phyloP scores from a whole-genome alignment of 345 rosid species.

The Reutealis trisperma region DNA sequence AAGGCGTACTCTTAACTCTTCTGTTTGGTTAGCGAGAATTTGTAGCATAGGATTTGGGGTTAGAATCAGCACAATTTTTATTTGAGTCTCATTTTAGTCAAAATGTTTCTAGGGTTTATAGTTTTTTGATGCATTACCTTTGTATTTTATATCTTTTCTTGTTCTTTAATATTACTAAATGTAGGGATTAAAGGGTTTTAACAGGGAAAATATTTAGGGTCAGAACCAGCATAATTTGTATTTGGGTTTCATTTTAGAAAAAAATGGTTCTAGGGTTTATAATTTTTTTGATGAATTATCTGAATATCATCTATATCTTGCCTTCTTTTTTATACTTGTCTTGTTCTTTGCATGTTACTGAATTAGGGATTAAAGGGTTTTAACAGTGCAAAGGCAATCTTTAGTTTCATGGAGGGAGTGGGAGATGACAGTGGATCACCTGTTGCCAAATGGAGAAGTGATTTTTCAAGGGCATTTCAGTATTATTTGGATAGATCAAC shows the following conservation, averaged over 20 bases:
- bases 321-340: background rate
- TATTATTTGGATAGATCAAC: conserved; percentile 49
- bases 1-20: background rate
- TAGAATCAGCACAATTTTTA: background rate
- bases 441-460: conserved; percentile 43
- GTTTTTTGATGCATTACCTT: background rate
- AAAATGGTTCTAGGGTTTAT: background rate
- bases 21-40: background rate
- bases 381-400: background rate
- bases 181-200: background rate
- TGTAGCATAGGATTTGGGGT: background rate
- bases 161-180: background rate
- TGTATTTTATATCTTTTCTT: background rate
- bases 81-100: background rate
- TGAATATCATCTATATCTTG: background rate
- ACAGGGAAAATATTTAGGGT: background rate
- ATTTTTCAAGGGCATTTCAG: conserved; percentile 52
- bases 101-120: background rate
- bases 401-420: conserved; percentile 40
- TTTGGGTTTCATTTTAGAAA: background rate
- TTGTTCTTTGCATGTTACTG: background rate
- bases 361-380: background rate
- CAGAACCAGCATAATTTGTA: background rate
- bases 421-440: conserved; percentile 38
- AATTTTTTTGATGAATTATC: background rate